Evolutionary conservation across 2,329 filamentous ascomycete species (phyloP).

Genomic region (Talaromyces sp.): DNA sequence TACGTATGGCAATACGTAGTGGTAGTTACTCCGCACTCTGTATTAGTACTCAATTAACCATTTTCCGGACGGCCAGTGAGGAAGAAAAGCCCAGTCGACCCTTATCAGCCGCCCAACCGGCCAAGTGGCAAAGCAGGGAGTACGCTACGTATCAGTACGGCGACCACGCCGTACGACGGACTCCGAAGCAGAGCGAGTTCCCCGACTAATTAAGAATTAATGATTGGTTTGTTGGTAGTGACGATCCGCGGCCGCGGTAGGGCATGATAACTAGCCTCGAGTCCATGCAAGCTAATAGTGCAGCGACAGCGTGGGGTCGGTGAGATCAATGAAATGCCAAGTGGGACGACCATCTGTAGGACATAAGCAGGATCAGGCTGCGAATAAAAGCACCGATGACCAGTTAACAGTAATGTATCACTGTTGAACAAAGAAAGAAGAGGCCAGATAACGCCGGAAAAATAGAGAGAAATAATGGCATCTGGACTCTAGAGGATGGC

Average conservation of each 20-base stretch:
- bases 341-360: not conserved
- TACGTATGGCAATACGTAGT: not conserved
- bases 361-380: not conserved
- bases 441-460: not conserved
- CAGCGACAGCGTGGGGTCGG: not conserved
- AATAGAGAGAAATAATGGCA: not conserved
- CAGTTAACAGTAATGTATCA: too few relatives aligned
- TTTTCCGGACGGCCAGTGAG: not conserved
- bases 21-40: too few relatives aligned
- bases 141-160: not conserved
- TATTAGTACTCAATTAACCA: not conserved
- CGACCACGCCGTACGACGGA: not conserved
- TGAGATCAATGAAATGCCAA: not conserved
- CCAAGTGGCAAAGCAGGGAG: not conserved
- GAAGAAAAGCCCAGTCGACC: not conserved
- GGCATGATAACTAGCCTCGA: not conserved
- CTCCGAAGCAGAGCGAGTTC: not conserved
- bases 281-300: not conserved
- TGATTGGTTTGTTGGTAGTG: not conserved
- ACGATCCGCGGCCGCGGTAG: not conserved
- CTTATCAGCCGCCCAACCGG: not conserved
- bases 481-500: not conserved
- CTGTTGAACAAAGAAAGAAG: not conserved
- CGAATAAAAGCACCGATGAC: not conserved
- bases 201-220: not conserved